Conservation (phyloP, 139 green algal genomes). For the Chlorella sp. region DNA sequence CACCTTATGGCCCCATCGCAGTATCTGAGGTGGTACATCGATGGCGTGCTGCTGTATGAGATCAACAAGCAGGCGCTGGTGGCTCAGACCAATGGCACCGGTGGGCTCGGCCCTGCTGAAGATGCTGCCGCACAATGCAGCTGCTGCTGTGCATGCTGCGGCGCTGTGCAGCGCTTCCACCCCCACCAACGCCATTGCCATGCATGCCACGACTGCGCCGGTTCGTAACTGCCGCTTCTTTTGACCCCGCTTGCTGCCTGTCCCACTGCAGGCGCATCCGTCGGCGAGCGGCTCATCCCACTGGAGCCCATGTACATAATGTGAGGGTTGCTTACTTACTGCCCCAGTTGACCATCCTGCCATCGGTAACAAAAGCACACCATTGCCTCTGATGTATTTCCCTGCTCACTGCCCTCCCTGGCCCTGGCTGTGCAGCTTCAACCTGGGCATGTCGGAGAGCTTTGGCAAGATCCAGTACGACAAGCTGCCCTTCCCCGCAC, state of each 20-base stretch:
- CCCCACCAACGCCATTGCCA: no score
- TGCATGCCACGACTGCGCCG: no score
- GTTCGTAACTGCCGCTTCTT: no score
- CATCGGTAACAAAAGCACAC: no score
- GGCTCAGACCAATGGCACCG: constrained; percentile 20
- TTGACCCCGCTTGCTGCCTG: no score
- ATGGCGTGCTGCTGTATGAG: constrained; percentile 46
- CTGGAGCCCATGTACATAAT: constrained; percentile 64
- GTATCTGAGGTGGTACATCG: constrained; percentile 56
- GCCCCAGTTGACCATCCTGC: no score
- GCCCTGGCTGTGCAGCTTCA: no score
- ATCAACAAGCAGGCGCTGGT: constrained; percentile 43
- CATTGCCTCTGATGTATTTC: no score
- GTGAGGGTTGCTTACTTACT: no score
- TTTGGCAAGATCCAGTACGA: constrained; percentile 42
- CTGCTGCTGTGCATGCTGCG: no score
- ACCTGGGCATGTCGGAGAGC: constrained; percentile 59
- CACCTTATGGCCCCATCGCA: not conserved
- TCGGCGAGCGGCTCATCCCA: constrained; percentile 53
- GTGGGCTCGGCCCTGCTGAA: not conserved
- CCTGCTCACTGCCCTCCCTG: no score
- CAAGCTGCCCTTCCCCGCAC: constrained; percentile 39
- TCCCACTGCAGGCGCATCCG: not conserved
- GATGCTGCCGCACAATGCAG: not conserved
- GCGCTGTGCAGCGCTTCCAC: no score